These are phyloP conservation scores for Kregervanrija delftensis DNA, from an alignment of 805 yeast species.

Conservation along the genomic window DNA sequence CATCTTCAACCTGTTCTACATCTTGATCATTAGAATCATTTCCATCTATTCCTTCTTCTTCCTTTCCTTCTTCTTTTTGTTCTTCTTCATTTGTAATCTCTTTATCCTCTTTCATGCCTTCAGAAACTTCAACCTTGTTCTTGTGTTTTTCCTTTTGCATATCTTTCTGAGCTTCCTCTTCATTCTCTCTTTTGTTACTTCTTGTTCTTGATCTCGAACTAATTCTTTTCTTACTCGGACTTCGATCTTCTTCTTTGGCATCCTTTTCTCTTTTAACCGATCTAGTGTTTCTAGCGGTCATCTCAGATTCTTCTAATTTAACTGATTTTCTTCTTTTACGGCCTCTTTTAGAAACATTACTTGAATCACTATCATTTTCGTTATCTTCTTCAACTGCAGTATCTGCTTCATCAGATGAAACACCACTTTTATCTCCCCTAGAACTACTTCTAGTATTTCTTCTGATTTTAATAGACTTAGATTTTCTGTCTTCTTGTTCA, in stretches of 20 bases:
- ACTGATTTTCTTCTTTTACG: no score
- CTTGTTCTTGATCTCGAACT: not conserved
- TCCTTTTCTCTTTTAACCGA: not conserved
- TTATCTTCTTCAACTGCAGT: not conserved
- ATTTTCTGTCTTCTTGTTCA: no score
- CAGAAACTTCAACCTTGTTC: not conserved
- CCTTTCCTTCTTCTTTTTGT: conserved; percentile 1
- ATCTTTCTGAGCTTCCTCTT: conserved; percentile 1
- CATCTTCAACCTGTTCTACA: no score
- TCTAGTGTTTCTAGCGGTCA: not conserved
- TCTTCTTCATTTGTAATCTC: conserved; percentile 5
- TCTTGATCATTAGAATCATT: no score
- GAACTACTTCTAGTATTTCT: conserved; percentile 15
- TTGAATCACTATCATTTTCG: no score
- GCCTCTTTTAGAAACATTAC: no score
- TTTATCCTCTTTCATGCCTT: not conserved
- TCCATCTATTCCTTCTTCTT: no score
- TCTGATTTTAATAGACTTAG: not conserved
- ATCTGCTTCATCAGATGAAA: conserved; percentile 1
- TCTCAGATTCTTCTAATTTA: no score
- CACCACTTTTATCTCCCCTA: conserved; percentile 5
- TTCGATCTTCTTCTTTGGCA: not conserved
- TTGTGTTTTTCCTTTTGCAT: conserved; percentile 1
- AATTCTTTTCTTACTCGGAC: no score
- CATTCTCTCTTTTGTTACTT: conserved; percentile 2